Evolutionary conservation across 345 rosid species (phyloP).

Genomic region (Citropsis articulata): DNA sequence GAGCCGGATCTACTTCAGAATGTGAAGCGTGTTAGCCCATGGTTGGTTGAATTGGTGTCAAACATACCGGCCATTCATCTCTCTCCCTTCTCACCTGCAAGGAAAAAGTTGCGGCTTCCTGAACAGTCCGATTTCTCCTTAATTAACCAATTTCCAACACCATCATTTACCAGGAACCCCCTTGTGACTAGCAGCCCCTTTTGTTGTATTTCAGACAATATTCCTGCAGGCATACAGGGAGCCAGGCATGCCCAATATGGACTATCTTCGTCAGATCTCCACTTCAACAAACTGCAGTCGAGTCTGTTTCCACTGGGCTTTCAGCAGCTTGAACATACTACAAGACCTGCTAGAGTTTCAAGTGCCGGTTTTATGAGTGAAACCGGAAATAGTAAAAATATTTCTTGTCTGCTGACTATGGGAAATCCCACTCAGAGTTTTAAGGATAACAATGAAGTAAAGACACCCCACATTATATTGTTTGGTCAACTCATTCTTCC

Average conservation of each 20-base stretch:
- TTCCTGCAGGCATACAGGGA: constrained; percentile 99
- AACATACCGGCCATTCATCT: constrained; percentile 68
- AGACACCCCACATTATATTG: constrained; percentile 65
- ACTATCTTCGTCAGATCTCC: constrained; percentile 70
- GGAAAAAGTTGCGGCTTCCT: constrained; percentile 77
- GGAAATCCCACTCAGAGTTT: constrained; percentile 42
- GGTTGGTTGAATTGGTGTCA: constrained; percentile 90
- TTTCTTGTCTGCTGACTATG: constrained; percentile 63
- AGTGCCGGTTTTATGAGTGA: constrained; percentile 22
- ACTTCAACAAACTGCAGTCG: constrained; percentile 53
- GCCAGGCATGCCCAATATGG: constrained; percentile 98
- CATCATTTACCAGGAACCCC: constrained; percentile 63
- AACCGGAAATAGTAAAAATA: constrained; percentile 29
- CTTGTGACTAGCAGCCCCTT: constrained; percentile 58
- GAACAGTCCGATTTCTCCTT: constrained; percentile 55
- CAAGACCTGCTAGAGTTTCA: constrained; percentile 36
- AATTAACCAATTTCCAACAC: constrained; percentile 50
- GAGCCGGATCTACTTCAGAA: constrained; percentile 96
- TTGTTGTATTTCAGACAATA: constrained; percentile 61
- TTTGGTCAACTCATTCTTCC: constrained; percentile 82
- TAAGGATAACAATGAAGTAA: constrained; percentile 45
- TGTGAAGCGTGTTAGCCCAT: constrained; percentile 91
- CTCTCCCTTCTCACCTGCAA: constrained; percentile 77
- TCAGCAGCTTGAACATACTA: constrained; percentile 36
- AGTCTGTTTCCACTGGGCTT: constrained; percentile 44